phyloP scores from a whole-genome alignment of 257 asterid species.

The Solanum commersonii region DNA sequence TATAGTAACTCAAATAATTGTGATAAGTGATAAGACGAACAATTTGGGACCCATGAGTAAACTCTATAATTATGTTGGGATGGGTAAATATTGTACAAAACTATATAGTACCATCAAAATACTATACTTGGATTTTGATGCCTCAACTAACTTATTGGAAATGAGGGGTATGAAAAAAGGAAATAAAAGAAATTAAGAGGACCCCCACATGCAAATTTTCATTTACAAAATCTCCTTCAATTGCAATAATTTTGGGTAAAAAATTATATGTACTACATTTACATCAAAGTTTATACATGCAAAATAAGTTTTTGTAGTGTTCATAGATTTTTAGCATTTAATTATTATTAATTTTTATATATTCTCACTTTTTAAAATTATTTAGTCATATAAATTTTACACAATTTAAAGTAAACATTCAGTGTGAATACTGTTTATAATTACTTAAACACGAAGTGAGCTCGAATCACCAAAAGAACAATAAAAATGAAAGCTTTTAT shows the following conservation, averaged over 20 bases:
- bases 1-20: constrained; percentile 3
- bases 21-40: constrained; percentile 23
- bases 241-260: neutral
- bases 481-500: no score
- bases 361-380: neutral
- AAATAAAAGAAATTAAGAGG: constrained; percentile 12
- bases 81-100: neutral
- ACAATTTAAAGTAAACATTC: no score
- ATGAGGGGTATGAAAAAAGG: neutral
- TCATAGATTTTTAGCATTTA: neutral
- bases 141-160: constrained; percentile 14
- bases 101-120: neutral
- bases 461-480: neutral
- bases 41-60: constrained; percentile 1
- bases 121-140: constrained; percentile 5
- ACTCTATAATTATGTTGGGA: constrained; percentile 26
- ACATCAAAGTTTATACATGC: neutral
- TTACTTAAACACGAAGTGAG: no score
- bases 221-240: neutral
- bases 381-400: neutral
- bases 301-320: neutral
- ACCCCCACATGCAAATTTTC: constrained; percentile 32
- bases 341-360: no score
- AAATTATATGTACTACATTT: neutral
- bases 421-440: no score